phyloP scores from a whole-genome alignment of 1,284 basidiomycete genomes.

The Pseudozyma sp. region DNA sequence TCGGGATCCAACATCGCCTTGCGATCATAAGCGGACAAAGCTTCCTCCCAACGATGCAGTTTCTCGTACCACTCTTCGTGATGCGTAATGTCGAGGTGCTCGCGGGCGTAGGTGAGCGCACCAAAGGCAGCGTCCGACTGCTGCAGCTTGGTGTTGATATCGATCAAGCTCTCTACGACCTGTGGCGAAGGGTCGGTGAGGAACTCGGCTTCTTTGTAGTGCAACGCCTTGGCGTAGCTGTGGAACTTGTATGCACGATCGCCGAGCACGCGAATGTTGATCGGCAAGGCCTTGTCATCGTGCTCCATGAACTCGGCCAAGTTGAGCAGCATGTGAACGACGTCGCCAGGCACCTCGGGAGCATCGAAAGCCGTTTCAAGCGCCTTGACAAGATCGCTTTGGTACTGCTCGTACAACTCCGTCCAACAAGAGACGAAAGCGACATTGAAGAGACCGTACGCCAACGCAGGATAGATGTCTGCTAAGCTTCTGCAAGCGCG shows the following conservation, averaged over 20 bases:
- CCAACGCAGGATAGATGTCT: constrained; percentile 89
- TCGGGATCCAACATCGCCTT: constrained; percentile 76
- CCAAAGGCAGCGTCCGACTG: constrained; percentile 73
- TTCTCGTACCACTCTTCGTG: constrained; percentile 98
- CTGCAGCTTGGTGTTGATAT: constrained; percentile 96
- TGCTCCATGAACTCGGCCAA: constrained; percentile 99
- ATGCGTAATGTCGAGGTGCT: constrained; percentile 78
- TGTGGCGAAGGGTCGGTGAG: constrained; percentile 83
- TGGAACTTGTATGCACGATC: constrained; percentile 91
- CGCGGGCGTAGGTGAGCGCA: constrained; percentile 65
- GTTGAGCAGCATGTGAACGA: constrained; percentile 93
- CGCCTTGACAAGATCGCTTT: constrained; percentile 78
- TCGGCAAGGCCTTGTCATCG: constrained; percentile 94
- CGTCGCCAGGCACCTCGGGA: constrained; percentile 83
- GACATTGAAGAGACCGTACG: constrained; percentile 95
- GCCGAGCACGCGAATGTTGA: constrained; percentile 91
- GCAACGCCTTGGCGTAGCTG: constrained; percentile 96
- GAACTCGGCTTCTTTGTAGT: constrained; percentile 99
- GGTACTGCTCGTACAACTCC: constrained; percentile 82
- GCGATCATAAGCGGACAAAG: constrained; percentile 86
- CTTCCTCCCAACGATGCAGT: constrained; percentile 95
- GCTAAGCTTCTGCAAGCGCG: constrained; percentile 94
- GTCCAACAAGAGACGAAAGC: constrained; percentile 98
- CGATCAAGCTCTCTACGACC: constrained; percentile 93
- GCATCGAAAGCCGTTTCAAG: constrained; percentile 89